Evolutionary conservation across 192 early-diverging fungal genomes (phyloP), one percentile per base, ranked within the genome.

Genomic region (Dimargaris cristalligena): DNA sequence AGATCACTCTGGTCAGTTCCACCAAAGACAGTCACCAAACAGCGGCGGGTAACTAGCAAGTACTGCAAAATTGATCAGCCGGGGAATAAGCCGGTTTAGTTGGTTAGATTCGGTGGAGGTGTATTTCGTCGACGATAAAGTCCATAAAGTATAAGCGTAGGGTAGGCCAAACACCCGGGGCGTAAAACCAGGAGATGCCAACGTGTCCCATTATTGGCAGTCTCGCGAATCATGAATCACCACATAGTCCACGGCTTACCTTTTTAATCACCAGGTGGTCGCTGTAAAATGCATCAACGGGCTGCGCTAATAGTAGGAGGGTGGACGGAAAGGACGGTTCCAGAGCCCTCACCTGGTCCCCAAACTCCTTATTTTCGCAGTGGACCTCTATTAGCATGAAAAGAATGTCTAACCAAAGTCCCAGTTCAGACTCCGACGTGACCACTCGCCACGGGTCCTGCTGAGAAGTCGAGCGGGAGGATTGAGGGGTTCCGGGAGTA

Each of bases 21-120:
- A 28, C 51, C 51, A 18, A 52, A 25, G 51, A 28, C 3, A 28
- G 29, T 52, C 23, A 52, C 14, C 29, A 52, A 52, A 28, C 51
- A 52, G 18, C 51, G 51, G 14, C 51, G 51, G 22, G 51, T 52
- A n/a, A 52, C 16, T 28, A 52, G 29, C 23, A 52, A 28, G 29
- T 52, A 52, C 29, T 52, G n/a, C n/a, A n/a, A n/a, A n/a, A n/a
- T n/a, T n/a, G n/a, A n/a, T n/a, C n/a, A n/a, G n/a, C n/a, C n/a
- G n/a, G n/a, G n/a, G n/a, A n/a, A n/a, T n/a, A n/a, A n/a, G n/a
- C n/a, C n/a, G n/a, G n/a, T n/a, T n/a, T n/a, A n/a, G n/a, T n/a
- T n/a, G n/a, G n/a, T n/a, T n/a, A n/a, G n/a, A n/a, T n/a, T n/a
- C n/a, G n/a, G n/a, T n/a, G n/a, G n/a, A n/a, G n/a, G n/a, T n/a